Conservation (phyloP, 306 rosid species). For the Alnus rubra region DNA sequence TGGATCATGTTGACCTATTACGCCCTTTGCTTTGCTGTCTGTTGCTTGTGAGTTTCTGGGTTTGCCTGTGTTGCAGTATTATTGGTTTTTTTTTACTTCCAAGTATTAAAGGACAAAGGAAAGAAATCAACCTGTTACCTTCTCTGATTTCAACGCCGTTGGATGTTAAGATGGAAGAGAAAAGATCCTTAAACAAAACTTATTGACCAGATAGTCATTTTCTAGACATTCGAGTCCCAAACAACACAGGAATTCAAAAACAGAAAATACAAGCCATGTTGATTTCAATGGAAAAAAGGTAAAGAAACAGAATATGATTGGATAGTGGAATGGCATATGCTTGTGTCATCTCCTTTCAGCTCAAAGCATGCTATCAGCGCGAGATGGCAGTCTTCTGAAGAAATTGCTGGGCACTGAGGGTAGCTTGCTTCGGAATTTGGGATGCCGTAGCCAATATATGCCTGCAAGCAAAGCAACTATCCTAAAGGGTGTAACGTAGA, state of each 20-base stretch:
- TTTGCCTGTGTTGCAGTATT: background rate
- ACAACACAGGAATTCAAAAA: background rate
- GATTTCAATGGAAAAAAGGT: background rate
- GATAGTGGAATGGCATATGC: background rate
- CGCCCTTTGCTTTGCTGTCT: background rate
- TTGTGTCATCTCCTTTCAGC: background rate
- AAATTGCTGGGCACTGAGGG: slow-evolving; percentile 71
- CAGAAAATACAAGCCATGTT: background rate
- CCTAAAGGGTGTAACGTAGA: slow-evolving; percentile 62
- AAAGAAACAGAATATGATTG: background rate
- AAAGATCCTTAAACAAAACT: background rate
- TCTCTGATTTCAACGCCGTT: background rate
- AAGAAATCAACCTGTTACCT: too few species aligned
- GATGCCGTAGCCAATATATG: slow-evolving; percentile 66
- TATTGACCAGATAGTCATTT: background rate
- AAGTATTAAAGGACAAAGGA: too few species aligned
- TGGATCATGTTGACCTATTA: background rate
- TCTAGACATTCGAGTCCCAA: background rate
- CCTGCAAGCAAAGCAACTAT: slow-evolving; percentile 58
- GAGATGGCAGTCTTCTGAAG: slow-evolving; percentile 77
- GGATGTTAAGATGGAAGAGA: background rate
- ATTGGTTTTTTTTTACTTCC: too few species aligned
- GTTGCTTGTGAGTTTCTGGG: background rate
- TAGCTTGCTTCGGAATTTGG: slow-evolving; percentile 70
- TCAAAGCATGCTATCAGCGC: slow-evolving; percentile 75